phyloP scores from a whole-genome alignment of 371 early-diverging fungal genomes.

The Batkoa obscura region DNA sequence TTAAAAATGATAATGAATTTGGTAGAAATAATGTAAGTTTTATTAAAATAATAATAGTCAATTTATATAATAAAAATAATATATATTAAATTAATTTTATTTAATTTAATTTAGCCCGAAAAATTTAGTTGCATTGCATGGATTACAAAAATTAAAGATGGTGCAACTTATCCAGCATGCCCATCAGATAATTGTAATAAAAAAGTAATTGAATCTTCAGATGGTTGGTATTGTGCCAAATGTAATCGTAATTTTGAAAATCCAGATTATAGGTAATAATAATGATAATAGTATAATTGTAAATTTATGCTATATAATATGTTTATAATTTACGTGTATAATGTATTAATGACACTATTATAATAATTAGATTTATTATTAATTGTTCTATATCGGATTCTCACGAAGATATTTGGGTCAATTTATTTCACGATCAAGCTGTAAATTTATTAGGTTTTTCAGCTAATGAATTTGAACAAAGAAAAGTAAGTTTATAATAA shows the following conservation, averaged over 20 bases:
- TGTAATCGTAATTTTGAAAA: constrained; percentile 42
- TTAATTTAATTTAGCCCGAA: constrained; percentile 24
- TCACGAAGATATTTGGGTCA: constrained; percentile 62
- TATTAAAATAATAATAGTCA: too few relatives aligned
- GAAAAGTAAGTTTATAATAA: not conserved
- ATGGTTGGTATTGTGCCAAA: constrained; percentile 86
- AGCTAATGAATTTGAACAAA: not conserved
- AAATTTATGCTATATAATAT: too few relatives aligned
- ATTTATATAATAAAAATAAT: too few relatives aligned
- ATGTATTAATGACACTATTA: too few relatives aligned
- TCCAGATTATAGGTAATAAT: constrained; percentile 44
- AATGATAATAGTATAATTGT: too few relatives aligned
- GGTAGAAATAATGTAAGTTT: too few relatives aligned
- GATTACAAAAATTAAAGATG: constrained; percentile 39
- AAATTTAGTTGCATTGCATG: constrained; percentile 45
- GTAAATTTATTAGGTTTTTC: not conserved
- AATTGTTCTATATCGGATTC: constrained; percentile 50
- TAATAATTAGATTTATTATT: constrained; percentile 55
- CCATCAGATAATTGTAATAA: constrained; percentile 63
- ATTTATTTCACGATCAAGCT: constrained; percentile 60
- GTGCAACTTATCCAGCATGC: constrained; percentile 67
- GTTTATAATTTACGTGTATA: too few relatives aligned
- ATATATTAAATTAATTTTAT: not conserved
- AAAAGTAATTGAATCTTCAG: constrained; percentile 48
- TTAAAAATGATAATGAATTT: constrained; percentile 22